These are phyloP conservation scores for Huntiella savannae DNA, from an alignment of 2,329 filamentous ascomycete genomes.

Conservation along the genomic window DNA sequence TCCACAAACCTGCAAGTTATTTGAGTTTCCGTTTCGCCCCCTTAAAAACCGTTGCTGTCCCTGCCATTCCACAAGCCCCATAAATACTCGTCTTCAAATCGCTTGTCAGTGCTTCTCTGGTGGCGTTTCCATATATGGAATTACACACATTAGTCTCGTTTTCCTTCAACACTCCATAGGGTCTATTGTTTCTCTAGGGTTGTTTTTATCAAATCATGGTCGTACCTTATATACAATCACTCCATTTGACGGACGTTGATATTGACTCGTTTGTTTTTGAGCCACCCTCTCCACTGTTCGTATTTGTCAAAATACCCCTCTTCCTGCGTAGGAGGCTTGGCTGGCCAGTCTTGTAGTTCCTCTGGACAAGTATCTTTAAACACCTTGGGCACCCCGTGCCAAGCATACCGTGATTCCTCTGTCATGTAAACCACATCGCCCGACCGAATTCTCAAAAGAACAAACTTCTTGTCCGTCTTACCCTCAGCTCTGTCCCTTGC, in stretches of 20 bases:
- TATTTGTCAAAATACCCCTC: conserved; percentile 26
- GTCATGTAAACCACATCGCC: conserved; percentile 89
- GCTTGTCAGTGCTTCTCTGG: too few species aligned
- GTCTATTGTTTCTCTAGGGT: too few species aligned
- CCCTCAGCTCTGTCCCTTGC: conserved; percentile 1
- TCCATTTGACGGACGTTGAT: conserved; percentile 83
- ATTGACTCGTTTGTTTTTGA: conserved; percentile 73
- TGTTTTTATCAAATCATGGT: too few species aligned
- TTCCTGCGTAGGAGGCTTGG: conserved; percentile 12
- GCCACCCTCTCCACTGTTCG: conserved; percentile 66
- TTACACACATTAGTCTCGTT: too few species aligned
- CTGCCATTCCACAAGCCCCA: too few species aligned
- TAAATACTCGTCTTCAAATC: too few species aligned
- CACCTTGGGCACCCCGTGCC: conserved; percentile 89
- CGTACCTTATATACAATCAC: conserved; percentile 17
- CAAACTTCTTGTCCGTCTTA: conserved; percentile 24
- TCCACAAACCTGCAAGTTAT: conserved; percentile 6
- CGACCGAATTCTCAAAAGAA: conserved; percentile 52
- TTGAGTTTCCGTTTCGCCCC: conserved; percentile 2
- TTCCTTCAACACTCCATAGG: too few species aligned
- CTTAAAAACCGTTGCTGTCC: too few species aligned
- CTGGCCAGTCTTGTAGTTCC: conserved; percentile 59
- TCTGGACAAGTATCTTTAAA: conserved; percentile 59
- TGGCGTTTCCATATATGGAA: too few species aligned
- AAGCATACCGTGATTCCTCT: conserved; percentile 62